These are phyloP conservation scores for Cryptococcus amylolentus DNA, from an alignment of 1,284 basidiomycete species.

Conservation along the genomic window DNA sequence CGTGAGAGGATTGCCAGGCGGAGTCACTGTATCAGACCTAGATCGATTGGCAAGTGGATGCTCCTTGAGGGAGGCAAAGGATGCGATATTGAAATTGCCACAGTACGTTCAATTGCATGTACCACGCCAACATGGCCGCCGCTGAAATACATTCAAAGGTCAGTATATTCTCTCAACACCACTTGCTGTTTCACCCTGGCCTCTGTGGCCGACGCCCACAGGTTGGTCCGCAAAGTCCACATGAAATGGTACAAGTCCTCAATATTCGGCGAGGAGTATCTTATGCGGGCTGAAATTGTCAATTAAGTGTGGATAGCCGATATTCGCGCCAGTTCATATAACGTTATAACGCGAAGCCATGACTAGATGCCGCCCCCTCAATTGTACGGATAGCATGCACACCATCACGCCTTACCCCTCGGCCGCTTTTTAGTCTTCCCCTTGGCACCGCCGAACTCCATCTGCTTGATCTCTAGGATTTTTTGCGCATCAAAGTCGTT, in stretches of 20 bases:
- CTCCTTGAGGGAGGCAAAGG: conserved; percentile 8
- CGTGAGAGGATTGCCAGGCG: conserved; percentile 19
- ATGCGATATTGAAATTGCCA: conserved; percentile 10
- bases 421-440: conserved; percentile 35
- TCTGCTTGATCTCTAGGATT: conserved; percentile 46
- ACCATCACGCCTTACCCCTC: conserved; percentile 9
- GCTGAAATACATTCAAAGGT: conserved; percentile 1
- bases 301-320: conserved; percentile 9
- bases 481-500: conserved; percentile 44
- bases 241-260: conserved; percentile 20
- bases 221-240: conserved; percentile 23
- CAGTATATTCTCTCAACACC: conserved; percentile 10
- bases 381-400: not conserved
- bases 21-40: conserved; percentile 3
- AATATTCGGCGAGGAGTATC: conserved; percentile 14
- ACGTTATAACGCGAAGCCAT: too few relatives aligned
- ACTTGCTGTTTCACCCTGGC: conserved; percentile 24
- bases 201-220: conserved; percentile 26
- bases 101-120: conserved; percentile 12
- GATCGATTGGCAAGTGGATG: conserved; percentile 12
- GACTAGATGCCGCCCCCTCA: too few relatives aligned
- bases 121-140: not conserved
- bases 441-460: conserved; percentile 49
- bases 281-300: conserved; percentile 26
- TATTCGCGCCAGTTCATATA: too few relatives aligned